Base-by-base conservation (phyloP, 768 basidiomycete genomes). In the Rhodotorula taiwanensis region DNA sequence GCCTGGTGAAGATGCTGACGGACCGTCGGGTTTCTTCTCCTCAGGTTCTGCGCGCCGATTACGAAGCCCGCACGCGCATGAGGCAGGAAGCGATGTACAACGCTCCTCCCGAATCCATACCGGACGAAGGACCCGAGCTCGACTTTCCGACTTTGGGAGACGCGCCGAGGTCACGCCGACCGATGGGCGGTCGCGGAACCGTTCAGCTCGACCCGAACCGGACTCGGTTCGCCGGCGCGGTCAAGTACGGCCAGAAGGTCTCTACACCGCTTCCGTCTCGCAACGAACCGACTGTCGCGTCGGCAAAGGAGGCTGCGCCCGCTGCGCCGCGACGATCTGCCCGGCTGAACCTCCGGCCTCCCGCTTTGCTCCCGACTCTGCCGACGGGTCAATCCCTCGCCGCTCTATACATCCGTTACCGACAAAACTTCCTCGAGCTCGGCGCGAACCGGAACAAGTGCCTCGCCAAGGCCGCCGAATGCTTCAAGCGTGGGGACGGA, bases 361-460 rank as follows among this genome's bases (percentile, higher is more conserved):
- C 95, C 0, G 79, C 83, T 9, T 78, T 99, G 34, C 77, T 99
- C 25, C 95, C 95, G 1, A 94, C 92, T 0, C 77, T 99, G 27
- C 80, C 86, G 1, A 97, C 93, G 0, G 93, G 94, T 21, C 84
- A 88, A 51, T 75, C 84, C 0, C 76, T 93, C 52, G 92, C 84
- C 74, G 80, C 75, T 55, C 76, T 95, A 66, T 99, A 99, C 77
- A 87, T 95, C 84, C 75, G 83, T 1, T 94, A 95, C 72, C 86
- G 95, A 23, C 81, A 85, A 39, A 84, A 87, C 39, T 92, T 89
- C 30, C 80, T 98, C 60, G 88, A 95, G 72, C 84, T 97, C 28
- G 95, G 94, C 53, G 88, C 90, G 3, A 89, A 89, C 36, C 81
- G 95, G 42, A 98, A 98, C 71, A 90, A 90, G 21, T 95, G 89